Conservation (phyloP, 192 early-diverging fungal species). For the Backusella macrospora region DNA sequence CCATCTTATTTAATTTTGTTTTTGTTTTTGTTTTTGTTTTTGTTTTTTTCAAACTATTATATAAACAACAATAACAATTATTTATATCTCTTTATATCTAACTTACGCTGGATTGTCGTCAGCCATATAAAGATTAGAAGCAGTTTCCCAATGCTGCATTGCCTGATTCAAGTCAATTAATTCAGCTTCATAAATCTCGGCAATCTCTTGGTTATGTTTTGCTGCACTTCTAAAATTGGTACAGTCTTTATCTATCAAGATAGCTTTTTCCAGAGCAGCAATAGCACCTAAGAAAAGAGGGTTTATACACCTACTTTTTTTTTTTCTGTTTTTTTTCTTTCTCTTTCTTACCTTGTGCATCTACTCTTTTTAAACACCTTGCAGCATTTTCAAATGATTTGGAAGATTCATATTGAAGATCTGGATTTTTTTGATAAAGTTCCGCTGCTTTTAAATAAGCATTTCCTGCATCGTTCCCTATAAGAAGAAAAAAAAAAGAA, state of each 20-base stretch:
- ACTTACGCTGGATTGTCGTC: slow-evolving; percentile 88
- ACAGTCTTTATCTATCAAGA: slow-evolving; percentile 86
- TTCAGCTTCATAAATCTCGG: slow-evolving; percentile 84
- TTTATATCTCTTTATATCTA: too few relatives aligned
- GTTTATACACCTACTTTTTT: not conserved
- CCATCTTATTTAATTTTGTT: too few relatives aligned
- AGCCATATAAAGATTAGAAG: slow-evolving; percentile 88
- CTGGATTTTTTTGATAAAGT: slow-evolving; percentile 65
- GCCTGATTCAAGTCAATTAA: slow-evolving; percentile 49
- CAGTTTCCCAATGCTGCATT: slow-evolving; percentile 84
- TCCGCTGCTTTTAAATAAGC: slow-evolving; percentile 85
- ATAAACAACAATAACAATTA: too few relatives aligned
- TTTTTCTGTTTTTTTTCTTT: not conserved
- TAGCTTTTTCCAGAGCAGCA: slow-evolving; percentile 71
- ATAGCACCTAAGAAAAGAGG: slow-evolving; percentile 52
- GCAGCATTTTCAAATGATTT: slow-evolving; percentile 82
- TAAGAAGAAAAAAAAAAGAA: not conserved
- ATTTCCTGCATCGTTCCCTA: slow-evolving; percentile 93
- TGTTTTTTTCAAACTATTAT: too few relatives aligned
- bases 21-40: too few relatives aligned
- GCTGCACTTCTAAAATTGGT: slow-evolving; percentile 59
- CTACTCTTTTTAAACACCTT: slow-evolving; percentile 84
- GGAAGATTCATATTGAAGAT: slow-evolving; percentile 86
- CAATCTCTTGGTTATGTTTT: slow-evolving; percentile 36
- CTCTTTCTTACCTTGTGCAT: slow-evolving; percentile 60